A percentile compares a stretch with the other conserved stretches of the same genome.
phyloP scores from a whole-genome alignment of 202 grass and related monocot species.

The Setaria viridis region DNA sequence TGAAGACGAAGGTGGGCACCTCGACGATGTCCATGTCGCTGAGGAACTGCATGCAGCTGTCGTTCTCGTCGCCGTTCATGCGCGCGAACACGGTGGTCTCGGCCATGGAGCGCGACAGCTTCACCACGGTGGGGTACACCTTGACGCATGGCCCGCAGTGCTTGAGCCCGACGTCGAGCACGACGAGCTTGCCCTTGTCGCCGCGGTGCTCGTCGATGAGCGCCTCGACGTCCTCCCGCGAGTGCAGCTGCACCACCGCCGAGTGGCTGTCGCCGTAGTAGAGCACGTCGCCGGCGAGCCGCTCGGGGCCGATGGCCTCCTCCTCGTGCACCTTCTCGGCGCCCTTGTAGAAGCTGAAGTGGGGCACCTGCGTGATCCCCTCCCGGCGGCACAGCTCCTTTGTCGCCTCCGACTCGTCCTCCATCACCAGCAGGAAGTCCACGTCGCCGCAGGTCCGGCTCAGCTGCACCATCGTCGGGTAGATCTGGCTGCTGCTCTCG shows the following conservation, averaged over 20 bases:
- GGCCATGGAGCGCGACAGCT: slow-evolving; percentile 76
- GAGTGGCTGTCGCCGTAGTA: slow-evolving; percentile 96
- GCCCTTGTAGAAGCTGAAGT: slow-evolving; percentile 93
- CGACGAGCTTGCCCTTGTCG: slow-evolving; percentile 67
- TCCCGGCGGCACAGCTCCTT: slow-evolving; percentile 65
- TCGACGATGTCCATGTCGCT: slow-evolving; percentile 85
- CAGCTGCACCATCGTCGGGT: slow-evolving; percentile 84
- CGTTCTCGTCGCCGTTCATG: slow-evolving; percentile 99
- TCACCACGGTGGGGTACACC: slow-evolving; percentile 95
- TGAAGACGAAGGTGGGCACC: slow-evolving; percentile 97
- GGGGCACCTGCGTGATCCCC: slow-evolving; percentile 69
- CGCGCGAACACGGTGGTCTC: slow-evolving; percentile 80
- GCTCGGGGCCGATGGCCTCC: slow-evolving; percentile 86
- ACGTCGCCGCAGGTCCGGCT: slow-evolving; percentile 93
- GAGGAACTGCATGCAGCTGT: slow-evolving; percentile 89
- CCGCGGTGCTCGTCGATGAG: slow-evolving; percentile 69
- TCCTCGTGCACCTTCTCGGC: slow-evolving; percentile 93
- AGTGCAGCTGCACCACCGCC: slow-evolving; percentile 81
- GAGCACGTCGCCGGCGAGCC: slow-evolving; percentile 78
- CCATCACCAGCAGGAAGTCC: slow-evolving; percentile 90
- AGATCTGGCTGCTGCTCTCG: slow-evolving; percentile 70
- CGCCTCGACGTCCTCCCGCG: slow-evolving; percentile 62
- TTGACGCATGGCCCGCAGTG: slow-evolving; percentile 92
- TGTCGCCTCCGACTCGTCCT: slow-evolving; percentile 88
- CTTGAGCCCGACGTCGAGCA: slow-evolving; percentile 97